These are phyloP conservation scores for Pseudogymnoascus sp. DNA, from an alignment of 2,329 filamentous ascomycete genomes.

Conservation along the genomic window DNA sequence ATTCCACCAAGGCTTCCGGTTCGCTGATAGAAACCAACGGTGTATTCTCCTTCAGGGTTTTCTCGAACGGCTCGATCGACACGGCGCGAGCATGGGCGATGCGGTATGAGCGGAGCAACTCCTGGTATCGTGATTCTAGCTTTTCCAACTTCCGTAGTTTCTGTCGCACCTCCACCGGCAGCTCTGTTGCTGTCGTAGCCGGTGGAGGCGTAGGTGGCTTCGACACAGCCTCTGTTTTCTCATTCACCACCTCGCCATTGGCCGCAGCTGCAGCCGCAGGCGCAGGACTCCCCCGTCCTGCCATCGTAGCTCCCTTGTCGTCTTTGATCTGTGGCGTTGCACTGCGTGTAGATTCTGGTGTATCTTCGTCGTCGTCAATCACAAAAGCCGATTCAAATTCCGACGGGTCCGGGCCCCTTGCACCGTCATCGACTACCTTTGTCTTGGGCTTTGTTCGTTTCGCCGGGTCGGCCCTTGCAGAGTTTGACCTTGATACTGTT, in stretches of 20 bases:
- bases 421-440: slow-evolving; percentile 20
- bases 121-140: slow-evolving; percentile 78
- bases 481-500: slow-evolving; percentile 38
- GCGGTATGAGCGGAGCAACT: slow-evolving; percentile 84
- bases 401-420: slow-evolving; percentile 60
- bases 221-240: slow-evolving; percentile 19
- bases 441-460: slow-evolving; percentile 22
- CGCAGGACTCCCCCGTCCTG: slow-evolving; percentile 21
- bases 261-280: slow-evolving; percentile 21
- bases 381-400: slow-evolving; percentile 83
- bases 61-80: slow-evolving; percentile 88
- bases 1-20: slow-evolving; percentile 76
- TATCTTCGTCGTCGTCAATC: slow-evolving; percentile 71
- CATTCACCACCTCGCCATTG: slow-evolving; percentile 20
- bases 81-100: slow-evolving; percentile 81
- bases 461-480: slow-evolving; percentile 19
- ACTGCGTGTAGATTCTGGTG: slow-evolving; percentile 44
- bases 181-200: slow-evolving; percentile 15
- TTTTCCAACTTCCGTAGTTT: slow-evolving; percentile 84
- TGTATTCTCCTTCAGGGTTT: slow-evolving; percentile 82
- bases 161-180: slow-evolving; percentile 65
- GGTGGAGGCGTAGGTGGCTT: slow-evolving; percentile 12
- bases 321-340: slow-evolving; percentile 48
- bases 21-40: slow-evolving; percentile 84
- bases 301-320: slow-evolving; percentile 25